A percentile compares a stretch with the other conserved stretches of the same genome.
phyloP scores from a whole-genome alignment of 2,329 filamentous ascomycete species.

The Ascochyta lentis region DNA sequence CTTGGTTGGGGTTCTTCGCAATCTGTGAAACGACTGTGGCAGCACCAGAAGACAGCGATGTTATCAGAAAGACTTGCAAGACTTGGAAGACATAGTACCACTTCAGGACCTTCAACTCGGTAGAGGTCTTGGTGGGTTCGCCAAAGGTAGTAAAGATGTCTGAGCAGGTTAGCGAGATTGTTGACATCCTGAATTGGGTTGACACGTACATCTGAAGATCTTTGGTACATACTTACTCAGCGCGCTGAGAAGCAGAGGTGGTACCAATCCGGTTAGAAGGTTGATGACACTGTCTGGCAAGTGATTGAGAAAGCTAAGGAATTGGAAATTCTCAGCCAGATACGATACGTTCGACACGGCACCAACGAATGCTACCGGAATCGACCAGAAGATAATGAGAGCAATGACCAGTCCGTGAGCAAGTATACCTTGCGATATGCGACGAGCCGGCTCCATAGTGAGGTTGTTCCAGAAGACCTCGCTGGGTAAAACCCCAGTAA shows the following conservation, averaged over 20 bases:
- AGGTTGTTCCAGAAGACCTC: conserved; percentile 91
- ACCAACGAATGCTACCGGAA: conserved; percentile 80
- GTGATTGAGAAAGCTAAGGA: conserved; percentile 74
- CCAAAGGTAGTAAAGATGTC: conserved; percentile 81
- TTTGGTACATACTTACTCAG: conserved; percentile 88
- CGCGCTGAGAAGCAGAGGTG: conserved; percentile 77
- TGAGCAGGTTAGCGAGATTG: conserved; percentile 40
- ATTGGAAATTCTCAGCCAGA: conserved; percentile 68
- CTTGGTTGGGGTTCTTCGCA: conserved; percentile 65
- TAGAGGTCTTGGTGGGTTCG: conserved; percentile 76
- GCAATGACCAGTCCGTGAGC: conserved; percentile 76
- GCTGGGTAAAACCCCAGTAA: conserved; percentile 79
- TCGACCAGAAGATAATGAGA: conserved; percentile 86
- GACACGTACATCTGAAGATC: conserved; percentile 73
- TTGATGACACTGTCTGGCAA: conserved; percentile 77
- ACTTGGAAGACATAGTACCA: conserved; percentile 92
- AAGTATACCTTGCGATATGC: conserved; percentile 73
- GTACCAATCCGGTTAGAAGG: conserved; percentile 83
- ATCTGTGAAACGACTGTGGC: conserved; percentile 71
- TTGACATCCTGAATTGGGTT: too few species aligned
- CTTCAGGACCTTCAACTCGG: conserved; percentile 90
- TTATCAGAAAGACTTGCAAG: conserved; percentile 88
- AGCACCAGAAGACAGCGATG: conserved; percentile 82
- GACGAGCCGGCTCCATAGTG: conserved; percentile 83
- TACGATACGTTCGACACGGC: conserved; percentile 82